Conservation (phyloP, 805 yeast species). For the Metschnikowia corniflorae region DNA sequence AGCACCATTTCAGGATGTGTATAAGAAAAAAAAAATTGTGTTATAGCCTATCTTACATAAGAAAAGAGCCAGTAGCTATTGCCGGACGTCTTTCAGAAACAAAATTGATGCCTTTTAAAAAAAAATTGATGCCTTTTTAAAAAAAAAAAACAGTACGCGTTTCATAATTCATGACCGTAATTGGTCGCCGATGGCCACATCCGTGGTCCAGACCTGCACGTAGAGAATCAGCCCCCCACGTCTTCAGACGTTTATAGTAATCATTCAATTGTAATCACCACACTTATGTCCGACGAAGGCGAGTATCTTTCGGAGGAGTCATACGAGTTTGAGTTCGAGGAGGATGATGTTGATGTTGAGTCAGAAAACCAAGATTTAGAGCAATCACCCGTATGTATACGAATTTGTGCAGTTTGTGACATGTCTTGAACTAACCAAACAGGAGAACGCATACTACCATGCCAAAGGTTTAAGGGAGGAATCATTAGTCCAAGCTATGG, state of each 20-base stretch:
- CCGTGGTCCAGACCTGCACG: too few species aligned
- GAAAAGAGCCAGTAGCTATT: too few species aligned
- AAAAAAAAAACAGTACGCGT: too few species aligned
- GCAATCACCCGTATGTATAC: constrained; percentile 13
- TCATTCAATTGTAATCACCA: not conserved
- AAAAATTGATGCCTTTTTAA: too few species aligned
- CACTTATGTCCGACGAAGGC: constrained; percentile 35
- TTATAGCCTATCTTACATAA: too few species aligned
- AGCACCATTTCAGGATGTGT: not conserved
- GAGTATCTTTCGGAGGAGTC: constrained; percentile 38
- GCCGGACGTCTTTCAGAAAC: too few species aligned
- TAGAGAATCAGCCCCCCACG: too few species aligned
- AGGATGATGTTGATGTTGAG: constrained; percentile 28
- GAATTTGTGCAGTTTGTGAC: too few species aligned
- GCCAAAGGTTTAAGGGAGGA: constrained; percentile 40
- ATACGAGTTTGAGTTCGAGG: constrained; percentile 37
- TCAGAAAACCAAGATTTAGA: constrained; percentile 21
- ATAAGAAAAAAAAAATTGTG: too few species aligned
- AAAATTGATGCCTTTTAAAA: too few species aligned
- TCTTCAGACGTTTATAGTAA: not conserved
- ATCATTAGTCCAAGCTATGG: constrained; percentile 9
- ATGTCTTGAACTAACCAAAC: constrained; percentile 21
- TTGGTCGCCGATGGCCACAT: too few species aligned
- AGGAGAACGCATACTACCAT: constrained; percentile 33
- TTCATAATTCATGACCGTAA: too few species aligned